These are phyloP conservation scores for Nephromyces sp. DNA, from an alignment of 169 alveolate species.

Conservation along the genomic window DNA sequence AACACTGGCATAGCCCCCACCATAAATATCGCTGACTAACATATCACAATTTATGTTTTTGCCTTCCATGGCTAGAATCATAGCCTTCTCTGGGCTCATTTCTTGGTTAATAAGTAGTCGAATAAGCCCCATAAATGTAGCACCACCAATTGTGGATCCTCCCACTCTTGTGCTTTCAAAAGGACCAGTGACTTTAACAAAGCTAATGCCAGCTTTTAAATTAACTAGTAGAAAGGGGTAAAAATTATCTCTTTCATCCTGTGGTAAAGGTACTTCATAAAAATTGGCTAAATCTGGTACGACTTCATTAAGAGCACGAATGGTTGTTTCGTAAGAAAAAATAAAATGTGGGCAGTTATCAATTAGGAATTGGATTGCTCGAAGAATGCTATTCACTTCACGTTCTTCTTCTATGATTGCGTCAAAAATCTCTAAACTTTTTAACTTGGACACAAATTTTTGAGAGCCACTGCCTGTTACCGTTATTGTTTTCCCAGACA, in stretches of 20 bases:
- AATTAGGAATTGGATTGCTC: background rate
- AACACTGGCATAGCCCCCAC: slow-evolving; percentile 26
- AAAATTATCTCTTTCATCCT: background rate
- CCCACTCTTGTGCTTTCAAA: slow-evolving; percentile 17
- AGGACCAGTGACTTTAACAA: slow-evolving; percentile 6
- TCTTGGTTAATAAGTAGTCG: background rate
- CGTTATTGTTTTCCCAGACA: background rate
- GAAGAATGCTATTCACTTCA: background rate
- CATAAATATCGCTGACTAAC: slow-evolving; percentile 37
- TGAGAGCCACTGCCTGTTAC: background rate
- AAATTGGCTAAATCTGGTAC: background rate
- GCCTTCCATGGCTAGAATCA: slow-evolving; percentile 12
- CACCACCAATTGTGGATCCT: slow-evolving; percentile 34
- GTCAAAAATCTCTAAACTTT: background rate
- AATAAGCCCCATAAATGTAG: slow-evolving; percentile 23
- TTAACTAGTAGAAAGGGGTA: slow-evolving; percentile 27
- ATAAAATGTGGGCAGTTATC: background rate
- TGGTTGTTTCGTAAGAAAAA: background rate
- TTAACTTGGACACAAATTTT: background rate
- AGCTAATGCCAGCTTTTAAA: slow-evolving; percentile 20
- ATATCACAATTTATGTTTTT: slow-evolving; percentile 17
- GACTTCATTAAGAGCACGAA: background rate
- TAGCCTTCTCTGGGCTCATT: background rate
- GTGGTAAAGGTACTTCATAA: background rate
- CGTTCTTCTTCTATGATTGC: background rate